phyloP scores from a whole-genome alignment of 768 basidiomycete species.

The Flagelloscypha sp. region DNA sequence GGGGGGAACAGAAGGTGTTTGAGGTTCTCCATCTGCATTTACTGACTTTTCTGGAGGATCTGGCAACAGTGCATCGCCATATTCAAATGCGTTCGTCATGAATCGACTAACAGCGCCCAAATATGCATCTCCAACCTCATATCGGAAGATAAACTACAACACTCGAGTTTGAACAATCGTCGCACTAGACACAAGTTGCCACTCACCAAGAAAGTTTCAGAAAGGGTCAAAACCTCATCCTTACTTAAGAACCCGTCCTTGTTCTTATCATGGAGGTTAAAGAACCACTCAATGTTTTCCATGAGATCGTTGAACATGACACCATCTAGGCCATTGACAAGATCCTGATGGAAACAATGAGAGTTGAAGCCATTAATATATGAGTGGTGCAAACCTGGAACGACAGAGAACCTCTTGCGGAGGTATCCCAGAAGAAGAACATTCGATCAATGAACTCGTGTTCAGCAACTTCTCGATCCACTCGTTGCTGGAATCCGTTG shows the following conservation, averaged over 20 bases:
- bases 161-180: slow-evolving; percentile 5
- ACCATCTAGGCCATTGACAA: slow-evolving; percentile 80
- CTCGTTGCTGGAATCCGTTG: slow-evolving; percentile 89
- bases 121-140: slow-evolving; percentile 93
- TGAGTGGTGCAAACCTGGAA: slow-evolving; percentile 53
- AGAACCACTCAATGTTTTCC: slow-evolving; percentile 99
- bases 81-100: slow-evolving; percentile 98
- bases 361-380: slow-evolving; percentile 4
- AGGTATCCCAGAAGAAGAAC: slow-evolving; percentile 91
- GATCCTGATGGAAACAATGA: slow-evolving; percentile 47
- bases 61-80: slow-evolving; percentile 87
- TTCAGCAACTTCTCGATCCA: slow-evolving; percentile 86
- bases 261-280: slow-evolving; percentile 91
- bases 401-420: slow-evolving; percentile 74
- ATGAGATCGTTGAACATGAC: slow-evolving; percentile 96
- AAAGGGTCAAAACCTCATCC: slow-evolving; percentile 92
- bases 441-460: slow-evolving; percentile 92
- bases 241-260: slow-evolving; percentile 93
- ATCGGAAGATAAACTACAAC: slow-evolving; percentile 90
- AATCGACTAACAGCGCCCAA: slow-evolving; percentile 93
- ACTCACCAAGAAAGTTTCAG: slow-evolving; percentile 85
- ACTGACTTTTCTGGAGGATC: slow-evolving; percentile 27
- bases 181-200: no score
- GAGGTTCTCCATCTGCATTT: slow-evolving; percentile 26
- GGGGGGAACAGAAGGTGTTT: slow-evolving; percentile 33